A percentile compares a stretch with the other conserved stretches of the same genome.
phyloP scores from a whole-genome alignment of 1,139 yeast genomes.

The Candida sanyaensis region DNA sequence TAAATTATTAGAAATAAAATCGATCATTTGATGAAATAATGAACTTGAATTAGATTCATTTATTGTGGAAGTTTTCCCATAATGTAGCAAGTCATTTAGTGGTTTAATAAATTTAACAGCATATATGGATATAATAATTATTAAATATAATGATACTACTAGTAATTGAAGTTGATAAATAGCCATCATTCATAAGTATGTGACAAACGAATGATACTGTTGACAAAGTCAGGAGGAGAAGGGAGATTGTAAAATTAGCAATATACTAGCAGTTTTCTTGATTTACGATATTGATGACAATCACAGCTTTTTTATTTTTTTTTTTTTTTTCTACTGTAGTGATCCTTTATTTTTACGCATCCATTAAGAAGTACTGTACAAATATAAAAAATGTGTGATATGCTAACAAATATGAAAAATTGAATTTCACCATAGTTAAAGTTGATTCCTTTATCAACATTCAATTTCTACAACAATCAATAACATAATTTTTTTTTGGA shows the following conservation, averaged over 20 bases:
- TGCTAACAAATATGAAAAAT: not conserved
- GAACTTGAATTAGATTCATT: not conserved
- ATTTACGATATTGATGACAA: not conserved
- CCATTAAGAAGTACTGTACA: no score
- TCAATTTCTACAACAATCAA: no score
- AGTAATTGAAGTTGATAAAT: not conserved
- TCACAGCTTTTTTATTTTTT: not conserved
- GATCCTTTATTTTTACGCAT: no score
- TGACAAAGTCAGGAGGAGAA: no score
- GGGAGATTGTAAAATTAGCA: no score
- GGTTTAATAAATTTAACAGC: constrained; percentile 16
- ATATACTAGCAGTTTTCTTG: no score
- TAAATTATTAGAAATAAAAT: constrained; percentile 12
- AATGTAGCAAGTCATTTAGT: constrained; percentile 18
- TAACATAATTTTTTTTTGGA: not conserved
- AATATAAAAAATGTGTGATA: not conserved
- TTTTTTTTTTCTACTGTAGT: no score
- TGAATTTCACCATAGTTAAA: no score
- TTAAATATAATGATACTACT: not conserved
- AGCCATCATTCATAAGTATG: not conserved
- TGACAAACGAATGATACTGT: no score
- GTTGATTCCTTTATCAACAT: no score
- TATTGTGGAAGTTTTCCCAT: constrained; percentile 20
- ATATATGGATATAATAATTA: constrained; percentile 10
- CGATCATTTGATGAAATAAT: constrained; percentile 6